Base-by-base conservation (phyloP, 768 basidiomycete species). In the Dendrothele bispora region DNA sequence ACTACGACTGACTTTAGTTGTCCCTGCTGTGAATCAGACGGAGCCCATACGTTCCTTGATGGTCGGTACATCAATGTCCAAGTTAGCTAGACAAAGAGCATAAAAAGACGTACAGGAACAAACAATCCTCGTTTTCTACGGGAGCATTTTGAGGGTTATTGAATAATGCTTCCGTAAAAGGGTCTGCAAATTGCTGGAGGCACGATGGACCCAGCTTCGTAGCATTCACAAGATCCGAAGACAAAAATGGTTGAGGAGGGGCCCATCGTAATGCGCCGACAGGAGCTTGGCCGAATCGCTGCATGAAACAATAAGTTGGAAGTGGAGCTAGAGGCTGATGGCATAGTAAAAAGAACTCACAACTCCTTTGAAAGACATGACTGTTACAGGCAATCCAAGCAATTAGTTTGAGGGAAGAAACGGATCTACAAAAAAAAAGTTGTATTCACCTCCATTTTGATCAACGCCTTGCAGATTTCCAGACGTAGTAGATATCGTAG, bases 281-380 rank as follows among this genome's bases (percentile, higher is more conserved):
- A 12, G 52, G 52, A 17, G 52, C 42, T 45, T 21, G 51, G 11
- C 14, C 50, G 24, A 51, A 51, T 14, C 50, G 41, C 50, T 51
- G 24, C 7, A 24, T 38, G 36, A 38, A n/a, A 38, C 36, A 8
- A 17, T 17, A 15, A n/a, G n/a, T n/a, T n/a, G n/a, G n/a, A n/a
- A n/a, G n/a, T n/a, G n/a, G n/a, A n/a, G n/a, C n/a, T n/a, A n/a
- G n/a, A n/a, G n/a, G n/a, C n/a, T n/a, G n/a, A n/a, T n/a, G n/a
- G n/a, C n/a, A n/a, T n/a, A n/a, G n/a, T 8, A 17, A 17, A 17
- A 17, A 38, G 17, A 7, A 38, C 42, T 29, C 15, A 53, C 52
- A 21, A 53, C 43, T 34, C 52, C 52, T 46, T 46, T 49, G 48
- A 53, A 53, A 10, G 42, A 30, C 29, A 51, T 46, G 3, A 50